Base-by-base conservation (phyloP, 2,329 filamentous ascomycete genomes). In the Alternaria sp. region DNA sequence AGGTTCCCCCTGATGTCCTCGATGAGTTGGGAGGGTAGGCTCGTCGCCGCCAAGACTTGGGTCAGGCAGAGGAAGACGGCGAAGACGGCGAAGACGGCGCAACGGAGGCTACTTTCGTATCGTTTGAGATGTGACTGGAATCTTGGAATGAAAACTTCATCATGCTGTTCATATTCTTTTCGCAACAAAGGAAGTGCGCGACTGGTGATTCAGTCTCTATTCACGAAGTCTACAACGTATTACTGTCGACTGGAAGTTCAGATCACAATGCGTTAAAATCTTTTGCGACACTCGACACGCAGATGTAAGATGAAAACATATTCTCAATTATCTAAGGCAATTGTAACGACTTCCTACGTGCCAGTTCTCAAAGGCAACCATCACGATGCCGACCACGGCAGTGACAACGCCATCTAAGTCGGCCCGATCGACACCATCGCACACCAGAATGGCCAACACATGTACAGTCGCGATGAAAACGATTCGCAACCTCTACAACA, bases 21-120 rank as follows among this genome's bases (percentile, higher is more conserved):
- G 15, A 21, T 19, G 15, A 47, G 10, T 58, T 61, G 30, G 17
- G 28, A 45, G 59, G 51, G 54, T 46, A 26, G 46, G 56, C 64
- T 67, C 64, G 44, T 65, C 62, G 62, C 36, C 62, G 68, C 68
- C 68, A 69, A 70, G 68, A 62, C 59, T 25, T 62, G 44, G 21
- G 32, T 46, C 44, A 17, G 32, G 46, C 30, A 45, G 50, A 60
- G 19, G 44, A 45, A 49, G 50, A 58, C 19, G 45, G 21, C 28
- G 30, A 45, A 49, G 50, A 58, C 19, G 45, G 21, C 28, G 30
- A 30, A 23, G 47, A 28, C 32, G 23, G 26, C 43, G 23, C 45
- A 47, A 55, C 21, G 10, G 45, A 15, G 4, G 56, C 25, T 21
- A 13, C 6, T 15, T 5, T 8, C 19, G 9, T 11, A 5, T 15